Percentiles rank a stretch among this genome's conserved stretches.
Evolutionary conservation across 108 stramenopile species (phyloP).

Genomic region (Skeletonema tropicum): DNA sequence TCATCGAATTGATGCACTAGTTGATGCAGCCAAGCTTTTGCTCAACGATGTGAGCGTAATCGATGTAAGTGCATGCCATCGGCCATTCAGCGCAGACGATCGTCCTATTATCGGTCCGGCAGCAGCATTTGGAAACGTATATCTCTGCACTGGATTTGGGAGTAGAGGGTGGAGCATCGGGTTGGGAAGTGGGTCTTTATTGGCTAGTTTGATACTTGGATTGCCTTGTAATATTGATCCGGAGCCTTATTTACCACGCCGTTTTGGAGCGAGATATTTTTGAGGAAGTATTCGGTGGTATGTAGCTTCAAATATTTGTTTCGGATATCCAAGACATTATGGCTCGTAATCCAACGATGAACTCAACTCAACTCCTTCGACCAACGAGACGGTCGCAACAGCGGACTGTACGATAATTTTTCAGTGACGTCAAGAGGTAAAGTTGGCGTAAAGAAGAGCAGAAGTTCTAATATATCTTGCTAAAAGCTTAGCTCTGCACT

Average conservation of each 20-base stretch:
- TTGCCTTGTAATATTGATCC: constrained; percentile 33
- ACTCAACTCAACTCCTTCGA: no score
- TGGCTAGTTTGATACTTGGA: constrained; percentile 32
- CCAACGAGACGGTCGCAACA: no score
- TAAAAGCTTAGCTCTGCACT: no score
- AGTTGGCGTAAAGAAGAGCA: no score
- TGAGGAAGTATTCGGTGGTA: background rate
- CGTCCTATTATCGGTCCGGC: constrained; percentile 31
- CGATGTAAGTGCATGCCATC: constrained; percentile 42
- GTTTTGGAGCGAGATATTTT: constrained; percentile 15
- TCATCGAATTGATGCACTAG: constrained; percentile 31
- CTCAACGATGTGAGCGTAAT: constrained; percentile 33
- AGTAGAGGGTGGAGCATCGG: constrained; percentile 43
- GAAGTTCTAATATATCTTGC: no score
- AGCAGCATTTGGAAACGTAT: constrained; percentile 19
- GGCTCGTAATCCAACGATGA: no score
- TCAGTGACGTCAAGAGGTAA: no score
- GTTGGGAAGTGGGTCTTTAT: constrained; percentile 32
- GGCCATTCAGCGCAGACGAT: constrained; percentile 43
- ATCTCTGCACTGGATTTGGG: constrained; percentile 31
- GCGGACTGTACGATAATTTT: no score
- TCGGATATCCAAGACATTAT: no score
- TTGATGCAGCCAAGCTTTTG: constrained; percentile 27
- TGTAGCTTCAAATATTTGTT: no score
- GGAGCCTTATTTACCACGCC: constrained; percentile 20